Base-by-base conservation (phyloP, 164 flowering plant genomes). In the Aristolochia californica region DNA sequence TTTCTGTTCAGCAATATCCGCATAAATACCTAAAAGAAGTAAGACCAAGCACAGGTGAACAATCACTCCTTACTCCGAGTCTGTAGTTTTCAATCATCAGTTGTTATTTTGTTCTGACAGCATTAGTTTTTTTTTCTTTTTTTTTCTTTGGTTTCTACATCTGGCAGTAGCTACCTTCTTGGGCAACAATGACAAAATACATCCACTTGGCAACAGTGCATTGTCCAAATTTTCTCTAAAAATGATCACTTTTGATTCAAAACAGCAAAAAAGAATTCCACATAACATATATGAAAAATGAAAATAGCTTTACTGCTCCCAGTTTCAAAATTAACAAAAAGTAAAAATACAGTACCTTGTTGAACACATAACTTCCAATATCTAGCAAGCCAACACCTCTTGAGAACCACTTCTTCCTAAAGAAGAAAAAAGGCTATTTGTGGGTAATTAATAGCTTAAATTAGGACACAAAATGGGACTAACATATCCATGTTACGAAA, bases 341-440 rank as follows among this genome's bases (percentile, higher is more conserved):
- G 30, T 4, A 48, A 61, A 55, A 54, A 53, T 10, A 26, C 27
- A 56, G 72, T 83, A 91, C 99, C 96, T 72, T 82, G 64, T 59
- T 58, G 68, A 66, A 85, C 81, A 62, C 91, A 85, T 70, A 93
- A 74, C 45, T 72, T 74, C 99, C 99, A 93, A 66, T 86, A 84
- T 30, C 90, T 83, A 58, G 99, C 87, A 72, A 93, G 95, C 99
- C 99, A 93, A 58, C 97, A 93, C 72, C 99, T 84, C 82, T 90
- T 93, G 28, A 93, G 77, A 68, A 93, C 91, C 38, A 89, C 86
- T 73, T 90, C 97, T 69, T 93, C 99, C 97, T 90, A 23, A 17
- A 22, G 26, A 16, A 50, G 27, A 18, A 48, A 48, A 22, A 23
- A 50, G 11, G 40, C 40, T 34, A 34, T 5, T 3, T 34, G 7